Evolutionary conservation across 1,139 yeast species (phyloP).

Genomic region (Pichia sp.): DNA sequence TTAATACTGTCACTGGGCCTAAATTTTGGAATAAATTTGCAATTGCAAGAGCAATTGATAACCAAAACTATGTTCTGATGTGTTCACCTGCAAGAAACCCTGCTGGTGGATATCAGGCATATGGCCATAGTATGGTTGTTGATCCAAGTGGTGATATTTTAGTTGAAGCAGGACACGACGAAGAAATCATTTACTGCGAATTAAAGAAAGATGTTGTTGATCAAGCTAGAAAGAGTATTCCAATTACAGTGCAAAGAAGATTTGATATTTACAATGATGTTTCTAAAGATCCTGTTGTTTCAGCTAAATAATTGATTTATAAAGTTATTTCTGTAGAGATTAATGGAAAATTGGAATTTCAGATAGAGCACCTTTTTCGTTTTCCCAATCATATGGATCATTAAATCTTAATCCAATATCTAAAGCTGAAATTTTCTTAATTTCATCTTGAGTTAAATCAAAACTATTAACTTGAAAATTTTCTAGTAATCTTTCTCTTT

Average conservation of each 20-base stretch:
- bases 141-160: slow-evolving; percentile 80
- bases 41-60: slow-evolving; percentile 82
- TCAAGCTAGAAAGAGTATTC: slow-evolving; percentile 63
- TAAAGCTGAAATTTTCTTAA: slow-evolving; percentile 46
- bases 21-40: slow-evolving; percentile 89
- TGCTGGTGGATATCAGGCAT: slow-evolving; percentile 76
- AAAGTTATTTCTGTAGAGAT: not conserved
- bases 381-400: slow-evolving; percentile 71
- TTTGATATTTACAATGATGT: slow-evolving; percentile 80
- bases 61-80: slow-evolving; percentile 69
- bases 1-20: slow-evolving; percentile 94
- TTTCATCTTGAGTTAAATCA: slow-evolving; percentile 46
- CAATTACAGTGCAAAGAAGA: slow-evolving; percentile 73
- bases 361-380: no score
- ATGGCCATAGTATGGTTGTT: slow-evolving; percentile 83
- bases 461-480: slow-evolving; percentile 56
- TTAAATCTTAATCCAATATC: slow-evolving; percentile 74
- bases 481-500: slow-evolving; percentile 50
- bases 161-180: slow-evolving; percentile 81
- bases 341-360: slow-evolving; percentile 43
- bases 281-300: slow-evolving; percentile 26
- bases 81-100: slow-evolving; percentile 88
- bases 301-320: slow-evolving; percentile 15
- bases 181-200: slow-evolving; percentile 74
- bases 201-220: slow-evolving; percentile 60